Conservation (phyloP, 2,329 filamentous ascomycete genomes). For the Alternaria solani region DNA sequence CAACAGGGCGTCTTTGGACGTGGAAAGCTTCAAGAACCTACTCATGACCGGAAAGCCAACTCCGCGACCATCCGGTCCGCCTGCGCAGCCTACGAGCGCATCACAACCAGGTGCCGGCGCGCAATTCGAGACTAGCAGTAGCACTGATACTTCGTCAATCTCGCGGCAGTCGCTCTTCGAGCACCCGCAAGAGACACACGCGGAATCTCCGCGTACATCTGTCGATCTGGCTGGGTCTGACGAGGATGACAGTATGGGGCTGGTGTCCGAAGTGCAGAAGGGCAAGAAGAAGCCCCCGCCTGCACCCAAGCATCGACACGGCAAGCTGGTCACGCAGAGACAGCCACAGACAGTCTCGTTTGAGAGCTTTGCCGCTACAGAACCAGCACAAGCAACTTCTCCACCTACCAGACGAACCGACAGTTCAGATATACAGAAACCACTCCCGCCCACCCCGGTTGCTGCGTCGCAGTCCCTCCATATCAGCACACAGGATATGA, state of each 20-base stretch:
- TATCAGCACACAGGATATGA: slow-evolving; percentile 33
- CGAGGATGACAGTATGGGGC: slow-evolving; percentile 53
- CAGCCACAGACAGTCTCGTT: slow-evolving; percentile 52
- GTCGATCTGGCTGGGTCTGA: slow-evolving; percentile 65
- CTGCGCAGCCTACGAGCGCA: slow-evolving; percentile 35
- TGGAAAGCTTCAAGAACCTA: slow-evolving; percentile 78
- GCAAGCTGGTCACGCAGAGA: slow-evolving; percentile 70
- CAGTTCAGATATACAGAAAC: slow-evolving; percentile 67
- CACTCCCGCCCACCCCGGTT: slow-evolving; percentile 64
- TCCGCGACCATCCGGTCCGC: slow-evolving; percentile 38
- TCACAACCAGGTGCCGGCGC: slow-evolving; percentile 32
- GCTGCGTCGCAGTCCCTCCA: slow-evolving; percentile 27
- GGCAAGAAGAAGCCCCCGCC: slow-evolving; percentile 74
- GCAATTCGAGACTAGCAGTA: slow-evolving; percentile 58
- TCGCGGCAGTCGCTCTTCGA: slow-evolving; percentile 69
- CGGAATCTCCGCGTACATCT: slow-evolving; percentile 66
- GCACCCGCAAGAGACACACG: slow-evolving; percentile 51
- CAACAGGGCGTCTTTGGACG: slow-evolving; percentile 67
- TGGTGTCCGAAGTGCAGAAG: slow-evolving; percentile 48
- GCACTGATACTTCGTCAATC: slow-evolving; percentile 66
- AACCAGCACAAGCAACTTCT: slow-evolving; percentile 28
- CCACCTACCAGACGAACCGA: slow-evolving; percentile 37
- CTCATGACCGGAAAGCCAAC: slow-evolving; percentile 75
- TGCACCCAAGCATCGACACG: slow-evolving; percentile 75
- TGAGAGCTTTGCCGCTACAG: slow-evolving; percentile 41